phyloP scores from a whole-genome alignment of 345 rosid genomes.

The Heritiera littoralis region DNA sequence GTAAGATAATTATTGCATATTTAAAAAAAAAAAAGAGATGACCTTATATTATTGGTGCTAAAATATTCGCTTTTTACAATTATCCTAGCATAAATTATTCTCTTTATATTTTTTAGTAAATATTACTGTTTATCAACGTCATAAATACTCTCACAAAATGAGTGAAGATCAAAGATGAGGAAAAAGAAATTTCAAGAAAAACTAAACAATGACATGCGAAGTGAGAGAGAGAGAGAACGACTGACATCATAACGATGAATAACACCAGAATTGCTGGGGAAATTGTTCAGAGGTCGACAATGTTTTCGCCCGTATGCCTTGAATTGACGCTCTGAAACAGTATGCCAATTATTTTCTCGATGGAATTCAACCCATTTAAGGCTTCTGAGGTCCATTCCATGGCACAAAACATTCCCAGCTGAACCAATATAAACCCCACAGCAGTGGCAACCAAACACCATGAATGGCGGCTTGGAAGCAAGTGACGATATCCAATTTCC shows the following conservation, averaged over 20 bases:
- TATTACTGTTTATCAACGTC: too few relatives aligned
- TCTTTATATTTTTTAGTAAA: too few relatives aligned
- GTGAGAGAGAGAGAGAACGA: neutral
- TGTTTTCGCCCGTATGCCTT: conserved; percentile 41
- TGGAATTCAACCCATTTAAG: too few relatives aligned
- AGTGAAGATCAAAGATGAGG: too few relatives aligned
- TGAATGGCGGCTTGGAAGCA: conserved; percentile 16
- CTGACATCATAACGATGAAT: conserved; percentile 40
- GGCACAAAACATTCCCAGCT: conserved; percentile 26
- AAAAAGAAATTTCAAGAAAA: too few relatives aligned
- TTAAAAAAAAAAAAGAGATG: too few relatives aligned
- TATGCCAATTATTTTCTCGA: conserved; percentile 24
- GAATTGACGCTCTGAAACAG: conserved; percentile 33
- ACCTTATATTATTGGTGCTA: too few relatives aligned
- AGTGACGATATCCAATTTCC: conserved; percentile 26
- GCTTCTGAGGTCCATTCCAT: conserved; percentile 35
- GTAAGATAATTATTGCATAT: too few relatives aligned
- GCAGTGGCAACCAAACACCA: conserved; percentile 23
- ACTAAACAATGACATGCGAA: too few relatives aligned
- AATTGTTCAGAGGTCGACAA: conserved; percentile 29
- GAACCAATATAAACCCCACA: conserved; percentile 26
- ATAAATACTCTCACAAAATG: too few relatives aligned
- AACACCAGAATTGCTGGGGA: conserved; percentile 35
- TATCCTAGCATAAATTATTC: too few relatives aligned
- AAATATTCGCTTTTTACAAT: too few relatives aligned